Base-by-base conservation (phyloP, 139 green algal species). In the Pleodorina starrii region DNA sequence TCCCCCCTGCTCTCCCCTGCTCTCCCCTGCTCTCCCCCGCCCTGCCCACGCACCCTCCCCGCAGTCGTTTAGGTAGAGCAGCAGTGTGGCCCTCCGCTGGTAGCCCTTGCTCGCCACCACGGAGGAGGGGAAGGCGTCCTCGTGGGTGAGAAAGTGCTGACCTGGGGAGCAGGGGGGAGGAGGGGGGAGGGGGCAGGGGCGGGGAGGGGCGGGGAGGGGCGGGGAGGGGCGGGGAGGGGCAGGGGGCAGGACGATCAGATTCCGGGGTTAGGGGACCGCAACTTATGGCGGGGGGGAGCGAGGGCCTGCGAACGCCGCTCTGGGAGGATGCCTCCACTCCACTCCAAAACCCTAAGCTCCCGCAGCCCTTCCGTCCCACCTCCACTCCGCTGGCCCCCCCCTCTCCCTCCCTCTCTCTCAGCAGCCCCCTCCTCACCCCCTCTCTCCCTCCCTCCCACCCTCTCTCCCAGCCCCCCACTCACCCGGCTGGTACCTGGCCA, bases 21-120 rank as follows among this genome's bases (percentile, higher is more conserved):
- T n/a, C n/a, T n/a, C n/a, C n/a, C n/a, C n/a, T n/a, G n/a, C n/a
- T n/a, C n/a, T n/a, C n/a, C n/a, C n/a, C n/a, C 54, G 9, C 54
- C 54, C 5, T 25, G 6, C 78, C 27, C 14, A 46, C 57, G 16
- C 80, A 76, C 80, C 80, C 80, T 76, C 38, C 0, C 7, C 7
- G 82, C 63, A 78, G 66, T 91, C 90, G 76, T 97, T 97, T 16
- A 97, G 86, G 85, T 98, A 98, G 11, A 96, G 43, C 57, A 98
- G 93, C 87, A 98, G 78, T 11, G 96, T 98, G 85, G 94, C 96
- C 17, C 91, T 86, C 7, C 96, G 91, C 89, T 98, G 93, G 91
- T 96, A 98, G 66, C 94, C 92, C 88, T 97, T 97, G 38, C 90
- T 43, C 0, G 23, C 78, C 21, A 91, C 95, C 79, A 96, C 71